phyloP scores from a whole-genome alignment of 2,329 filamentous ascomycete species.

The Colletotrichum costaricense region DNA sequence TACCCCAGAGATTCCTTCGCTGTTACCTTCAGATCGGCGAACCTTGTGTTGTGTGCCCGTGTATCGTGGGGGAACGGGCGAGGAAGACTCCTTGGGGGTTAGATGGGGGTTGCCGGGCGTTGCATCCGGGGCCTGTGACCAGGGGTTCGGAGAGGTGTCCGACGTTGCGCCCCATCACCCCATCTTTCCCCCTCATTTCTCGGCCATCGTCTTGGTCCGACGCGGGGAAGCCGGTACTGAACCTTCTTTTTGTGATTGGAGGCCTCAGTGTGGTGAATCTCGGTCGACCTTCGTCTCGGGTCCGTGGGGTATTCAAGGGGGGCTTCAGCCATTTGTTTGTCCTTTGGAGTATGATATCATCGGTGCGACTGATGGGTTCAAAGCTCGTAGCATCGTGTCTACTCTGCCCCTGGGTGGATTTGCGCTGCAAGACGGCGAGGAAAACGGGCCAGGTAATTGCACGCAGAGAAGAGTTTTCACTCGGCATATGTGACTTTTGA shows the following conservation, averaged over 20 bases:
- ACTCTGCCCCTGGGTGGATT: not conserved
- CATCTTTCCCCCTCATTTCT: conserved; percentile 23
- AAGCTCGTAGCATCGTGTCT: not conserved
- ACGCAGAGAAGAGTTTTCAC: not conserved
- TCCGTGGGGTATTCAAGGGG: not conserved
- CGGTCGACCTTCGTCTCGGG: not conserved
- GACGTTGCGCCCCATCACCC: not conserved
- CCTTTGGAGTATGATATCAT: not conserved
- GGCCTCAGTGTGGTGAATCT: conserved; percentile 1
- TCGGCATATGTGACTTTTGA: not conserved
- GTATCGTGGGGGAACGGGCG: not conserved
- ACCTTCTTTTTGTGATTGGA: not conserved
- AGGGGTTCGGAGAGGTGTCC: conserved; percentile 11
- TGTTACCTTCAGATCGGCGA: not conserved
- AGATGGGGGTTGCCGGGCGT: not conserved
- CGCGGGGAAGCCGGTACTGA: conserved; percentile 13
- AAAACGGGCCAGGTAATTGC: not conserved
- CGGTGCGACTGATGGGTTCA: not conserved
- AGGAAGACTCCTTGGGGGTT: not conserved
- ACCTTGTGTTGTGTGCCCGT: not conserved
- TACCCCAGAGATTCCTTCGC: not conserved
- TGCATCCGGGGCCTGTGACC: not conserved
- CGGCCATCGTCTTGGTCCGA: conserved; percentile 24
- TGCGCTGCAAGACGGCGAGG: not conserved
- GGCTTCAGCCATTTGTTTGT: too few species aligned